Base-by-base conservation (phyloP, 768 basidiomycete genomes). In the Lactifluus volemus region DNA sequence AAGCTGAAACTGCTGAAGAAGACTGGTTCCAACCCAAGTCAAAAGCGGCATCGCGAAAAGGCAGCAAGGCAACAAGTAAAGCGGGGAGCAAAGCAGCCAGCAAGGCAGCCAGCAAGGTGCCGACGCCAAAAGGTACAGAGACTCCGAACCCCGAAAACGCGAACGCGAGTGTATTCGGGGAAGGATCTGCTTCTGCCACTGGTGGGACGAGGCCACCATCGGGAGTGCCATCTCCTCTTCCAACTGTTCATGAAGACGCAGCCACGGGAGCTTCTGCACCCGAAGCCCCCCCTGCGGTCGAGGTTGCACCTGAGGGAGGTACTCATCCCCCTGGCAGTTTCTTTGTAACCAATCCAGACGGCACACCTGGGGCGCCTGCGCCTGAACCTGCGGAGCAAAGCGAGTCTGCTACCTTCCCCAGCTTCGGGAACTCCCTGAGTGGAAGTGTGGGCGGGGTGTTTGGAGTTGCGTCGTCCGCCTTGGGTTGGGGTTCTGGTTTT, bases 91-190 rank as follows among this genome's bases (percentile, higher is more conserved):
- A 59, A 38, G 55, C 39, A 5, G 45, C 49, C 1, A 66, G 65
- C 59, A 66, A 66, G 45, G 49, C 30, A 19, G 38, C 53, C 0
- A 66, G 65, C 55, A 65, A 65, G 55, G 52, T 19, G 14, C 44
- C 19, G 0, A 65, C 54, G 14, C 63, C 63, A 6, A 64, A 50
- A 30, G 65, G 65, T 12, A 3, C 59, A 14, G 19, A 57, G 47
- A 66, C 63, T 5, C 65, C 65, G 34, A 57, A 51, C 41, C 6
- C 47, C 9, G 53, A 47, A 30, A 17, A 41, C 29, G 29, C 29
- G 30, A 2, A 53, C 19, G 12, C 44, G 12, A 4, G 44, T 48
- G 30, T 29, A 29, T 39, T 50, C 32, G 53, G 19, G 12, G 58
- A 36, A 29, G n/a, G 10, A 12, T 5, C 51, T 49, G 14, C 42